Conservation (phyloP, 495 filamentous ascomycete species). For the Lasiosphaeria hispida region DNA sequence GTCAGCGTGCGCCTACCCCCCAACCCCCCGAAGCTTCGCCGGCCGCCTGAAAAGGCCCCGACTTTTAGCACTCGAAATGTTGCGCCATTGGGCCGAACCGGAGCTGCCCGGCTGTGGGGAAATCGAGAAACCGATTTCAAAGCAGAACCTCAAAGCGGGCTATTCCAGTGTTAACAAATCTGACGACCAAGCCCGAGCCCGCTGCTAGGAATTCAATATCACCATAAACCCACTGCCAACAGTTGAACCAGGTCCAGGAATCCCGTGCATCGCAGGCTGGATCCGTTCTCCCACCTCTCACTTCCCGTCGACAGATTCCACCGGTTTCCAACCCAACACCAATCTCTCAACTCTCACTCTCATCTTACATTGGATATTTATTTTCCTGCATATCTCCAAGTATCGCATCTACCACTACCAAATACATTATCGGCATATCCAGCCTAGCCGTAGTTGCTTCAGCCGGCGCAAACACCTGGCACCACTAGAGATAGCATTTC, state of each 20-base stretch:
- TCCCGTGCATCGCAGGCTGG: no score
- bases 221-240: no score
- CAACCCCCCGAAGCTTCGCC: no score
- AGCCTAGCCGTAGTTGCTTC: slow-evolving; percentile 20
- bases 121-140: slow-evolving; percentile 10
- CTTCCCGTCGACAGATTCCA: no score
- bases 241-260: no score
- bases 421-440: slow-evolving; percentile 19
- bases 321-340: background rate
- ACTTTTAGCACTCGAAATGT: no score
- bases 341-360: background rate
- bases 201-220: no score
- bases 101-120: slow-evolving; percentile 8
- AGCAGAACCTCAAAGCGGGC: slow-evolving; percentile 5
- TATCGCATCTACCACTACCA: slow-evolving; percentile 6
- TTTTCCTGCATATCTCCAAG: slow-evolving; percentile 14
- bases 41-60: no score
- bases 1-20: no score
- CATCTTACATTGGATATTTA: background rate
- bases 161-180: no score
- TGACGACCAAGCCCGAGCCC: no score
- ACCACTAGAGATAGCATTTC: slow-evolving; percentile 3
- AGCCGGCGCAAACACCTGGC: slow-evolving; percentile 22
- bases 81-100: slow-evolving; percentile 5
- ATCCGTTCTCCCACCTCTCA: no score